Evolutionary conservation across 2,329 filamentous ascomycete species (phyloP).

Genomic region (Byssothecium circinans): DNA sequence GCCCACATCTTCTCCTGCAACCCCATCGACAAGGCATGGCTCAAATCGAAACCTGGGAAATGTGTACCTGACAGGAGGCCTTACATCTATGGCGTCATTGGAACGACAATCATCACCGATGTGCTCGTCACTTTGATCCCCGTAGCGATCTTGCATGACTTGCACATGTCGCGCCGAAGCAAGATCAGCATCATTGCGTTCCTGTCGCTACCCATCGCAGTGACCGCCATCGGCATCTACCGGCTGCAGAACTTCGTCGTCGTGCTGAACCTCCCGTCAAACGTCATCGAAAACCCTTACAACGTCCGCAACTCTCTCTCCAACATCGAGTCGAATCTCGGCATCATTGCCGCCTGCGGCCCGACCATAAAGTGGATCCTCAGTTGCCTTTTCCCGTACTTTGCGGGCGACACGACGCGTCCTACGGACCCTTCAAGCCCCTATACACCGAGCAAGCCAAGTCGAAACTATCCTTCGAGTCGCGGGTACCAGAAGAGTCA

Average conservation of each 20-base stretch:
- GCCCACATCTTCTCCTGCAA: constrained; percentile 30
- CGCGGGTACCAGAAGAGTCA: background rate
- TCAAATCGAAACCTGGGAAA: constrained; percentile 17
- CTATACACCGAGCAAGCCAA: background rate
- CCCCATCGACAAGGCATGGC: constrained; percentile 30
- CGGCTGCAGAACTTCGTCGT: constrained; percentile 13
- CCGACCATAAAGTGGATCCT: constrained; percentile 21
- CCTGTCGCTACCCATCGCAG: constrained; percentile 16
- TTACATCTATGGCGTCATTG: constrained; percentile 15
- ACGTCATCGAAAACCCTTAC: constrained; percentile 11
- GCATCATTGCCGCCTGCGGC: constrained; percentile 18
- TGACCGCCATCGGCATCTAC: constrained; percentile 17
- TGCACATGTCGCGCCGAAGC: constrained; percentile 18
- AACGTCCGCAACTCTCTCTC: constrained; percentile 13
- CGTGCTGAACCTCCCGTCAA: constrained; percentile 9
- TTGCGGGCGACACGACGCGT: constrained; percentile 2
- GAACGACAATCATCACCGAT: constrained; percentile 18
- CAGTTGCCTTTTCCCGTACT: constrained; percentile 13
- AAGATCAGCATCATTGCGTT: constrained; percentile 20
- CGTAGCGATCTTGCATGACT: constrained; percentile 20
- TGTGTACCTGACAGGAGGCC: constrained; percentile 13
- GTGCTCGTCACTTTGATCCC: constrained; percentile 21
- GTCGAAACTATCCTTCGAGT: background rate
- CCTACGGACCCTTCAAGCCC: background rate
- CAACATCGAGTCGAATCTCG: constrained; percentile 21